A percentile compares a stretch with the other conserved stretches of the same genome.
Evolutionary conservation across 257 asterid species (phyloP).

Genomic region (Primulina eburnea): DNA sequence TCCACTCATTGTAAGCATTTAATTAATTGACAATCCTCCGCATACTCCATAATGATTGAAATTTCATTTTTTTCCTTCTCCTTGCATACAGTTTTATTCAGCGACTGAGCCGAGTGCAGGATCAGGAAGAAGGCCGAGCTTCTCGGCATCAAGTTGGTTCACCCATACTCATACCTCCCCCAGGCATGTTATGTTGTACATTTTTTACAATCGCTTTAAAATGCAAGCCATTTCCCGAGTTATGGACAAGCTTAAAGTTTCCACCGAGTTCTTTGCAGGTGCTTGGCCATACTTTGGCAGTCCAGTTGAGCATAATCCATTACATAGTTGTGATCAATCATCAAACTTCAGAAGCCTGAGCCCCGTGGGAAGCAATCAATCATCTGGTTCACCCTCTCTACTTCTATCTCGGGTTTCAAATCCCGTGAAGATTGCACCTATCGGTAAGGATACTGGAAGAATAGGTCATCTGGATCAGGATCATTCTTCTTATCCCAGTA

Average conservation of each 20-base stretch:
- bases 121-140: constrained; percentile 65
- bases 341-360: constrained; percentile 53
- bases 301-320: constrained; percentile 66
- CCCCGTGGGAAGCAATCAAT: constrained; percentile 52
- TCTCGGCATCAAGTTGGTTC: constrained; percentile 71
- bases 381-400: constrained; percentile 78
- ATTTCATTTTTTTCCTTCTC: constrained; percentile 13
- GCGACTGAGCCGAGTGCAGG: constrained; percentile 84
- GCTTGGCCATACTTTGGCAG: constrained; percentile 80
- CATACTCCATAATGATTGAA: constrained; percentile 4
- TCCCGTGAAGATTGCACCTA: constrained; percentile 84
- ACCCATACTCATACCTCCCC: constrained; percentile 80
- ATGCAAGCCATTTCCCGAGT: background rate
- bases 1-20: background rate
- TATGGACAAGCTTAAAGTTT: constrained; percentile 6
- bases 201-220: background rate
- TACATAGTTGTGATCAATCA: constrained; percentile 52
- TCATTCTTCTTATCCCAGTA: constrained; percentile 45
- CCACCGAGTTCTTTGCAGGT: constrained; percentile 38
- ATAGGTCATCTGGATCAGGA: constrained; percentile 34
- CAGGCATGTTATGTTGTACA: constrained; percentile 45
- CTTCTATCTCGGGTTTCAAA: constrained; percentile 57
- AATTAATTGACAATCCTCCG: background rate
- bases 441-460: constrained; percentile 69
- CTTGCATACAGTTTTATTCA: constrained; percentile 59